These are phyloP conservation scores for Carex kokanica DNA, from an alignment of 176 grass and related monocot species.

Conservation along the genomic window DNA sequence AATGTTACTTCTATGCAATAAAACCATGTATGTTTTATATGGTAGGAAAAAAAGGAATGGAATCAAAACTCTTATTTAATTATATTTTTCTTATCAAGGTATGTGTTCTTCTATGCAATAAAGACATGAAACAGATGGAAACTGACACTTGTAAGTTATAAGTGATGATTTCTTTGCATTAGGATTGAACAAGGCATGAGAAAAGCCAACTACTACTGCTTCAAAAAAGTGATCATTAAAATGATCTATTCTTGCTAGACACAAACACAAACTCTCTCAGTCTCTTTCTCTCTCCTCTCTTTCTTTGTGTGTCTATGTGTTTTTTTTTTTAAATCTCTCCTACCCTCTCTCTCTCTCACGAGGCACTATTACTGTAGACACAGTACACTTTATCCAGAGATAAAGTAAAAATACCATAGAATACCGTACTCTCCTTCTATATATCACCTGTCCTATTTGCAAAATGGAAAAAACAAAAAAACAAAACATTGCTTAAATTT, in stretches of 20 bases:
- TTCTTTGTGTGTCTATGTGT: too few species aligned
- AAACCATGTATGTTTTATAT: too few species aligned
- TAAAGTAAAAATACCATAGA: conserved; percentile 6
- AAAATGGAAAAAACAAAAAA: not conserved
- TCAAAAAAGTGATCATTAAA: conserved; percentile 18
- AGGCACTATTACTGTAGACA: conserved; percentile 27
- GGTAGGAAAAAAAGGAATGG: too few species aligned
- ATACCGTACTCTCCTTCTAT: not conserved
- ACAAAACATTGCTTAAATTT: not conserved
- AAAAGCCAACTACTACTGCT: conserved; percentile 13
- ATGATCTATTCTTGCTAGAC: conserved; percentile 22
- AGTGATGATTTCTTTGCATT: not conserved
- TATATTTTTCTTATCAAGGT: too few species aligned
- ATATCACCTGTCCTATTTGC: not conserved
- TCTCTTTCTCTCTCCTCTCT: not conserved
- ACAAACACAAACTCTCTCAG: conserved; percentile 14
- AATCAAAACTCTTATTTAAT: too few species aligned
- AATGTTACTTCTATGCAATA: too few species aligned
- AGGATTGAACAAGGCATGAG: conserved; percentile 24
- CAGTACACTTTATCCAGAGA: conserved; percentile 26
- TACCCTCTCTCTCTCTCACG: conserved; percentile 16
- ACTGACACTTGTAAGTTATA: conserved; percentile 8
- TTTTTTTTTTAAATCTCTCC: too few species aligned
- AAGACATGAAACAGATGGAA: not conserved
- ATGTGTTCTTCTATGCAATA: not conserved